Conservation (phyloP, 2,329 filamentous ascomycete genomes). For the Penicillium sp. region DNA sequence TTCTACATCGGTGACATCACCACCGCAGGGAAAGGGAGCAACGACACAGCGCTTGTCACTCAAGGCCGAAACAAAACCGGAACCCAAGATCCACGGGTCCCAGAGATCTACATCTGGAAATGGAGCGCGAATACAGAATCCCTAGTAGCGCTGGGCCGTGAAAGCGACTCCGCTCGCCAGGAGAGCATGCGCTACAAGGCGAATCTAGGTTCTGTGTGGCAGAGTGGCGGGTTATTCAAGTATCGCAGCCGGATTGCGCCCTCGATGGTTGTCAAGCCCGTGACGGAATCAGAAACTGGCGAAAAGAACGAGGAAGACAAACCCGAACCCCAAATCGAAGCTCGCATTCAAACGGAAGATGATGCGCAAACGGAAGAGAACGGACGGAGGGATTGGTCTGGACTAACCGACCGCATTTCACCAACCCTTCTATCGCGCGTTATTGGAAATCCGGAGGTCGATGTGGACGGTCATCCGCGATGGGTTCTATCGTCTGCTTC, state of each 20-base stretch:
- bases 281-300: background rate
- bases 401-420: slow-evolving; percentile 52
- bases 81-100: slow-evolving; percentile 6
- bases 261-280: slow-evolving; percentile 48
- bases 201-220: slow-evolving; percentile 57
- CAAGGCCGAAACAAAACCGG: slow-evolving; percentile 14
- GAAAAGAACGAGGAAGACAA: slow-evolving; percentile 12
- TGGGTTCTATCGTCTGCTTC: slow-evolving; percentile 61
- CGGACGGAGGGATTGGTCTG: slow-evolving; percentile 54
- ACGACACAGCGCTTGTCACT: slow-evolving; percentile 16
- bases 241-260: slow-evolving; percentile 40
- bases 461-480: slow-evolving; percentile 41
- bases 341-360: slow-evolving; percentile 17
- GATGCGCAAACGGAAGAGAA: slow-evolving; percentile 34
- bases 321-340: background rate
- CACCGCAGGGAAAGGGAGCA: slow-evolving; percentile 16
- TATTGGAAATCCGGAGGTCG: slow-evolving; percentile 40
- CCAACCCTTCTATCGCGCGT: slow-evolving; percentile 51
- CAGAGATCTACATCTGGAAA: slow-evolving; percentile 54
- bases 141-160: slow-evolving; percentile 32
- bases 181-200: slow-evolving; percentile 53
- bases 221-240: slow-evolving; percentile 45
- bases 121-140: slow-evolving; percentile 49
- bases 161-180: slow-evolving; percentile 41
- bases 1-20: slow-evolving; percentile 50